Conservation (phyloP, 768 basidiomycete genomes). For the Amanita exitialis region DNA sequence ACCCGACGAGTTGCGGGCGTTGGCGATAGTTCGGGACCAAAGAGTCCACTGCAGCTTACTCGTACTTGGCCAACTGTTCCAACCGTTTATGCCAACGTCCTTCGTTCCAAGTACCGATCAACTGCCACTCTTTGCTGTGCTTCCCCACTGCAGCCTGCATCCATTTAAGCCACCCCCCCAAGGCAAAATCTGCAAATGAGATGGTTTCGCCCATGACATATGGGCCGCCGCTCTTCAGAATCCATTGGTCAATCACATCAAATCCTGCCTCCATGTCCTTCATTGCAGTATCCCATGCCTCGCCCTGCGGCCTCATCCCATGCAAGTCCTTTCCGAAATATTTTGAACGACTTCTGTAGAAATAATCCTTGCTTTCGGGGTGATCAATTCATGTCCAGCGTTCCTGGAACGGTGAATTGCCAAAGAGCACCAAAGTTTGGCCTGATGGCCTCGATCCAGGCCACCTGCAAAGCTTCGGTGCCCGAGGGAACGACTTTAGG, state of each 20-base stretch:
- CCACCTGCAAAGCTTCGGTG: slow-evolving; percentile 10
- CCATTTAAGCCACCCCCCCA: slow-evolving; percentile 5
- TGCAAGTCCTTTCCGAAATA: slow-evolving; percentile 21
- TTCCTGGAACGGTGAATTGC: slow-evolving; percentile 12
- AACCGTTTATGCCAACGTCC: slow-evolving; percentile 9
- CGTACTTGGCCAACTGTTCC: slow-evolving; percentile 7
- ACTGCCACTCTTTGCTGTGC: slow-evolving; percentile 9
- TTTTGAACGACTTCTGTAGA: slow-evolving; percentile 19
- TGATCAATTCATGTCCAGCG: slow-evolving; percentile 12
- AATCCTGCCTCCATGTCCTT: slow-evolving; percentile 15
- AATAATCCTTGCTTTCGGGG: slow-evolving; percentile 23
- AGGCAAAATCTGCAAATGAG: slow-evolving; percentile 8
- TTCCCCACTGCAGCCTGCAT: slow-evolving; percentile 5
- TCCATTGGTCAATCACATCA: slow-evolving; percentile 10
- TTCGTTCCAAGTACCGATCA: slow-evolving; percentile 6
- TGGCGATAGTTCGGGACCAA: too few species aligned
- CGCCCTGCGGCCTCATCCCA: slow-evolving; percentile 18
- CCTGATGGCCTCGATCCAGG: slow-evolving; percentile 6
- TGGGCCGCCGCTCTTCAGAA: slow-evolving; percentile 13
- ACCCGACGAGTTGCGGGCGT: too few species aligned
- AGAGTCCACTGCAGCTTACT: neutral
- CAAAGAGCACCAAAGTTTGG: too few species aligned
- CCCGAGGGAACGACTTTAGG: too few species aligned
- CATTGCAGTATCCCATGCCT: slow-evolving; percentile 20
- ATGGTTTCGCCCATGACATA: slow-evolving; percentile 4